phyloP scores from a whole-genome alignment of 2,329 filamentous ascomycete genomes.

The Aspergillus uvarum region DNA sequence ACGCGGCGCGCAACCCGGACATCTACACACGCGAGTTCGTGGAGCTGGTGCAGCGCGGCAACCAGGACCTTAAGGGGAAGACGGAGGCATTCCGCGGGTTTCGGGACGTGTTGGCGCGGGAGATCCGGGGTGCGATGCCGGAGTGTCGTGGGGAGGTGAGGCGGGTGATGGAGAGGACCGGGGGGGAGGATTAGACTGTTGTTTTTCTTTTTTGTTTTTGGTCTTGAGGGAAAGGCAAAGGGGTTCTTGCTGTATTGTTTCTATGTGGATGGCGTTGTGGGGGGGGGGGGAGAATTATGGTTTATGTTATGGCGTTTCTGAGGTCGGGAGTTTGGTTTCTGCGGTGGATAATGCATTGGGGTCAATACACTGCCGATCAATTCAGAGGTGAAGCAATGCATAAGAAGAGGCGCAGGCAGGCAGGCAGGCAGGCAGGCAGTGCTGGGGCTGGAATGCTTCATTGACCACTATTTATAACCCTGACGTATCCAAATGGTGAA shows the following conservation, averaged over 20 bases:
- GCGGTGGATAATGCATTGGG: background rate
- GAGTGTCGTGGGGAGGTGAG: constrained; percentile 56
- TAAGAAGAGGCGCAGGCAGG: no score
- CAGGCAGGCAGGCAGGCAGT: background rate
- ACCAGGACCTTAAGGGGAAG: constrained; percentile 63
- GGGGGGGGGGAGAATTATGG: no score
- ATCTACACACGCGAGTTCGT: constrained; percentile 67
- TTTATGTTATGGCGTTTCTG: background rate
- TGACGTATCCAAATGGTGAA: background rate
- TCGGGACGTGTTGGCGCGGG: constrained; percentile 58
- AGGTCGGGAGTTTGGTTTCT: background rate
- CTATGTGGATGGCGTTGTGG: background rate
- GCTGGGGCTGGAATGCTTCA: background rate
- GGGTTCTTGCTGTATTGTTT: background rate
- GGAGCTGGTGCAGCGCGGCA: constrained; percentile 61
- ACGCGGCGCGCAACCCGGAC: constrained; percentile 63
- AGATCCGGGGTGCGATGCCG: constrained; percentile 59
- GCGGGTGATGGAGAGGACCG: constrained; percentile 47
- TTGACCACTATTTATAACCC: background rate
- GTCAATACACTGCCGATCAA: background rate
- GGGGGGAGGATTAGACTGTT: constrained; percentile 17
- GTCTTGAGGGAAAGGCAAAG: background rate
- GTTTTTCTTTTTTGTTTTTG: no score
- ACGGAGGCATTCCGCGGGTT: constrained; percentile 59
- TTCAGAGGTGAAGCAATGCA: background rate